Conservation (phyloP, 768 basidiomycete species). For the Clitopilus passeckerianus region DNA sequence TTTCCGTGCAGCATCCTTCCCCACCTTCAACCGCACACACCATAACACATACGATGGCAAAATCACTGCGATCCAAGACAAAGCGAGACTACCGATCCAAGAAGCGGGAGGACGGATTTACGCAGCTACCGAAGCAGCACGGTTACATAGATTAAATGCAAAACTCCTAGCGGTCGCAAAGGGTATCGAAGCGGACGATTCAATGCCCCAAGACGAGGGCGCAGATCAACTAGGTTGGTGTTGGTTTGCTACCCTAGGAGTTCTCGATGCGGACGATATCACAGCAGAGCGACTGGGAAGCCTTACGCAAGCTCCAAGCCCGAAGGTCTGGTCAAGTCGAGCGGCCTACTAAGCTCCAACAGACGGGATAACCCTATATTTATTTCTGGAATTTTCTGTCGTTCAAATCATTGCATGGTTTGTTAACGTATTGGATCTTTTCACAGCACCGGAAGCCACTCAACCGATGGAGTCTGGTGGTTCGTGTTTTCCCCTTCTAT, state of each 20-base stretch:
- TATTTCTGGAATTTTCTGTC: conserved; percentile 27
- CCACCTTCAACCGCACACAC: conserved; percentile 14
- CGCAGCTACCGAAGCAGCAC: conserved; percentile 73
- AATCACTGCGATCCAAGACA: conserved; percentile 77
- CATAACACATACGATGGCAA: conserved; percentile 53
- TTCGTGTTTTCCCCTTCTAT: conserved; percentile 14
- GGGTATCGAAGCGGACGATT: conserved; percentile 30
- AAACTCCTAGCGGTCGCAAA: conserved; percentile 51
- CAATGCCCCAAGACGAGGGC: conserved; percentile 24
- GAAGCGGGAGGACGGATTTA: conserved; percentile 75
- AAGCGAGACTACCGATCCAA: conserved; percentile 76
- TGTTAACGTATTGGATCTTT: conserved; percentile 32
- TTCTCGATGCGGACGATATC: conserved; percentile 55
- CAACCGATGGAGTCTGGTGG: conserved; percentile 22
- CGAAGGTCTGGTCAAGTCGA: conserved; percentile 6
- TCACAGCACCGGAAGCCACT: conserved; percentile 24
- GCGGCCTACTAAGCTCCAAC: background rate
- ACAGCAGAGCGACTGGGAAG: conserved; percentile 42
- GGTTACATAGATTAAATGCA: conserved; percentile 64
- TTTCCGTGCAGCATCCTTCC: conserved; percentile 4
- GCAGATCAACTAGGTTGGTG: conserved; percentile 62
- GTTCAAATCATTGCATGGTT: conserved; percentile 25
- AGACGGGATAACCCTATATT: conserved; percentile 17
- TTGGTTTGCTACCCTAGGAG: conserved; percentile 51
- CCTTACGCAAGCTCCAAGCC: conserved; percentile 16